A percentile compares a stretch with the other conserved stretches of the same genome.
These are phyloP conservation scores for Trichophyton simii DNA, from an alignment of 2,329 filamentous ascomycete species.

Conservation along the genomic window DNA sequence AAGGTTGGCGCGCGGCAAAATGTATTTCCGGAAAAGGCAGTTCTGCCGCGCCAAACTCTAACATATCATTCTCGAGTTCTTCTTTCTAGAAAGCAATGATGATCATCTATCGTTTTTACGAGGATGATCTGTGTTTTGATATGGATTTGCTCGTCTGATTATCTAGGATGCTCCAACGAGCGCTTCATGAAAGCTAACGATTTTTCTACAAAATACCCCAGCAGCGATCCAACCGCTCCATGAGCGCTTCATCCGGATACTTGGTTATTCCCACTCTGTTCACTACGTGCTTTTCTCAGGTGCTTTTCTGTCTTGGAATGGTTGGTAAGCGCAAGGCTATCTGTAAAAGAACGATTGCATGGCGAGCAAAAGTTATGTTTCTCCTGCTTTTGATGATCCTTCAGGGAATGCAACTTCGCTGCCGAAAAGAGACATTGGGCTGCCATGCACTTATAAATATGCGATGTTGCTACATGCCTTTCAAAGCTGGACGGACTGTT, in stretches of 20 bases:
- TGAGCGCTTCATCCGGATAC: neutral
- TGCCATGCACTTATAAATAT: conserved; percentile 4
- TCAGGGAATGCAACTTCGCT: neutral
- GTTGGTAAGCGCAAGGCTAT: conserved; percentile 4
- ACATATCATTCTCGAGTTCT: too few relatives aligned
- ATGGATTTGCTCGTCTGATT: too few relatives aligned
- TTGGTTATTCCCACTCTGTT: neutral
- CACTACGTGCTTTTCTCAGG: neutral
- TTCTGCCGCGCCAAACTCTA: neutral
- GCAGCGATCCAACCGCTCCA: neutral
- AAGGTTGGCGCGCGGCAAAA: neutral
- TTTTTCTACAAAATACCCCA: neutral
- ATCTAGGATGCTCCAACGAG: too few relatives aligned
- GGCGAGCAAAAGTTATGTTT: conserved; percentile 10
- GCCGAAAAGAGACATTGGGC: conserved; percentile 3
- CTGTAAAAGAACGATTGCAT: conserved; percentile 10
- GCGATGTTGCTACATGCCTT: neutral
- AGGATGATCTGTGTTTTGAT: too few relatives aligned
- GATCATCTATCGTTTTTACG: too few relatives aligned
- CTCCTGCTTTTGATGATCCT: conserved; percentile 8
- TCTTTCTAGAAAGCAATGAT: too few relatives aligned
- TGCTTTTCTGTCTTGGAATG: conserved; percentile 6
- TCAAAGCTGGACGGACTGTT: neutral
- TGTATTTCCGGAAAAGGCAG: neutral
- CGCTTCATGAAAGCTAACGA: too few relatives aligned